Percentiles rank a stretch among this genome's conserved stretches.
phyloP scores from a whole-genome alignment of 768 basidiomycete species.

The Leucosporidium creatinivorum region DNA sequence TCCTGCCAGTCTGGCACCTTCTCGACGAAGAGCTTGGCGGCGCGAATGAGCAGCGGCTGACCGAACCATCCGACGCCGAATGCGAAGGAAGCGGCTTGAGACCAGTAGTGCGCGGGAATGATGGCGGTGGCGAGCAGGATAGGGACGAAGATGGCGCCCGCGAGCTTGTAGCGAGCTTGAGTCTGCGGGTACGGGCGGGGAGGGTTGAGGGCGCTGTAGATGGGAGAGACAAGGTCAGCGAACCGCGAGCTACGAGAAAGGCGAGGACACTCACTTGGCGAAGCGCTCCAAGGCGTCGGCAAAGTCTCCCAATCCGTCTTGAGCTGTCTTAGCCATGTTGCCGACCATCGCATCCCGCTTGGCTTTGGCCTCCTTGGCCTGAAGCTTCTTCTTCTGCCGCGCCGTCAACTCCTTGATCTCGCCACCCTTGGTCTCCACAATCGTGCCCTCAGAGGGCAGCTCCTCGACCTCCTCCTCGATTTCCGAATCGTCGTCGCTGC shows the following conservation, averaged over 20 bases:
- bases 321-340: slow-evolving; percentile 41
- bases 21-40: slow-evolving; percentile 37
- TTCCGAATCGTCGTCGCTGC: slow-evolving; percentile 23
- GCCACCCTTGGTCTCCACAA: slow-evolving; percentile 32
- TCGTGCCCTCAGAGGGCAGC: slow-evolving; percentile 13
- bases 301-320: slow-evolving; percentile 41
- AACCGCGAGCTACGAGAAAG: neutral
- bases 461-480: slow-evolving; percentile 22
- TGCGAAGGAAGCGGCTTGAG: slow-evolving; percentile 39
- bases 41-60: slow-evolving; percentile 41
- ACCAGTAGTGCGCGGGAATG: slow-evolving; percentile 40
- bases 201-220: slow-evolving; percentile 40
- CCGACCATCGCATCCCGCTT: slow-evolving; percentile 43
- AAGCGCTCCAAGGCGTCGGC: slow-evolving; percentile 43
- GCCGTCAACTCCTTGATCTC: slow-evolving; percentile 39
- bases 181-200: slow-evolving; percentile 41
- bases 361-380: slow-evolving; percentile 37
- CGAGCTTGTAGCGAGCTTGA: slow-evolving; percentile 43
- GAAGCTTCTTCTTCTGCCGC: slow-evolving; percentile 27
- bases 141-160: slow-evolving; percentile 41
- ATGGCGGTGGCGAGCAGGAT: slow-evolving; percentile 30
- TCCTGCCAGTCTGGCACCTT: slow-evolving; percentile 45
- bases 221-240: neutral
- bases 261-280: slow-evolving; percentile 44
- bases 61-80: slow-evolving; percentile 44